Percentiles rank a stretch among this genome's conserved stretches.
Evolutionary conservation across 768 basidiomycete genomes (phyloP).

Genomic region (Cystoderma amianthinum): DNA sequence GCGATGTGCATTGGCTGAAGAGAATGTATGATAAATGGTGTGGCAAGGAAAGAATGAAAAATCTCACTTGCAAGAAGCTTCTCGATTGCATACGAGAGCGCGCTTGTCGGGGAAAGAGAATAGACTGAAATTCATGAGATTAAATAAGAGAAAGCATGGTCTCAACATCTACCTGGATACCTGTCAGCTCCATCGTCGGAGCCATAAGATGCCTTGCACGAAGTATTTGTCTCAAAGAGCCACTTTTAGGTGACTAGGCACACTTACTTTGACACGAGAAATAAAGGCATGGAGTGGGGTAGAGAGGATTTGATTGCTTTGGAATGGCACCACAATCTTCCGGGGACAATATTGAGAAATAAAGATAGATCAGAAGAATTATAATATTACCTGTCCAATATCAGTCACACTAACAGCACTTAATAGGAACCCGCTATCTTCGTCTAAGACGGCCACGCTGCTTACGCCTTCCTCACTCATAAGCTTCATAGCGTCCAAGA

Average conservation of each 20-base stretch:
- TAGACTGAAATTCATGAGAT: slow-evolving; percentile 43
- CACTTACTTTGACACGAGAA: slow-evolving; percentile 58
- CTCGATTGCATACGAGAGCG: slow-evolving; percentile 65
- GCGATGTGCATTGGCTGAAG: slow-evolving; percentile 68
- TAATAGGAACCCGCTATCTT: slow-evolving; percentile 51
- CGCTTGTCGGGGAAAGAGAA: slow-evolving; percentile 59
- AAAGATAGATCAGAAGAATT: neutral
- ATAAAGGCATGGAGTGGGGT: slow-evolving; percentile 67
- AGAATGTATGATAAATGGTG: slow-evolving; percentile 4
- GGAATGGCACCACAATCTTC: slow-evolving; percentile 75
- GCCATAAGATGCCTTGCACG: slow-evolving; percentile 59
- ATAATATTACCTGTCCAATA: slow-evolving; percentile 53
- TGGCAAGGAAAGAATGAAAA: neutral
- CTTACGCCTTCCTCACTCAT: slow-evolving; percentile 87
- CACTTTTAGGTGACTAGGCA: too few species aligned
- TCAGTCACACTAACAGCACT: slow-evolving; percentile 83
- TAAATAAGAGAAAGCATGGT: too few species aligned
- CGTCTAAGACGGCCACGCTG: slow-evolving; percentile 72
- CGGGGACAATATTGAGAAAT: too few species aligned
- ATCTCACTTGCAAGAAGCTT: slow-evolving; percentile 77
- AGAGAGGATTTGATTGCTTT: slow-evolving; percentile 71
- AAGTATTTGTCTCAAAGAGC: too few species aligned
- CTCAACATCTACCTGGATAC: slow-evolving; percentile 64
- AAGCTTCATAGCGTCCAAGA: slow-evolving; percentile 76
- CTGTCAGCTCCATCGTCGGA: slow-evolving; percentile 72